phyloP scores from a whole-genome alignment of 768 basidiomycete genomes.

The Boletus eberwhitei region DNA sequence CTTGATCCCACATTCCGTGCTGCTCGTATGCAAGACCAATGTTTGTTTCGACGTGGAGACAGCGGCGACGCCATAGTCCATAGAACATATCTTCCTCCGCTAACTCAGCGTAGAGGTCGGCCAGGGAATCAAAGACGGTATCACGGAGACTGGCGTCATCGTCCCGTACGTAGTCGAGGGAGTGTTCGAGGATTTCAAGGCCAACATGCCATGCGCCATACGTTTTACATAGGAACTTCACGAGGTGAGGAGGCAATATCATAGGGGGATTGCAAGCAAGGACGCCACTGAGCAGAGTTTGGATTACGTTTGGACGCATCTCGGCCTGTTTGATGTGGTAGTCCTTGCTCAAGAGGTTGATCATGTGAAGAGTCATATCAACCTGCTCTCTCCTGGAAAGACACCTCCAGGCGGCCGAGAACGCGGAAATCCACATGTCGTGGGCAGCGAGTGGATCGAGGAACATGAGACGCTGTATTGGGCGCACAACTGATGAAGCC shows the following conservation, averaged over 20 bases:
- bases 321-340: conserved; percentile 89
- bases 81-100: conserved; percentile 97
- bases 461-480: conserved; percentile 80
- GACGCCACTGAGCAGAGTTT: conserved; percentile 82
- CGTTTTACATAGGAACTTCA: conserved; percentile 95
- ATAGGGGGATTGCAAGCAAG: conserved; percentile 85
- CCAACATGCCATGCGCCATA: conserved; percentile 95
- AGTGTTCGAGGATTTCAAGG: conserved; percentile 77
- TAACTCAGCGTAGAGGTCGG: conserved; percentile 93
- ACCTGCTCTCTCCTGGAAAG: conserved; percentile 84
- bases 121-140: conserved; percentile 83
- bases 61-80: conserved; percentile 90
- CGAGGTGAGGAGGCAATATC: conserved; percentile 87
- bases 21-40: conserved; percentile 88
- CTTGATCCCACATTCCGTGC: conserved; percentile 95
- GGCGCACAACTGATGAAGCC: conserved; percentile 56
- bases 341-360: conserved; percentile 87
- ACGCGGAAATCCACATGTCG: conserved; percentile 82
- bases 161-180: conserved; percentile 76
- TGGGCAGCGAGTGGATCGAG: conserved; percentile 76
- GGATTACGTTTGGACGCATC: conserved; percentile 86
- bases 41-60: conserved; percentile 87
- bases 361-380: conserved; percentile 86
- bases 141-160: conserved; percentile 80
- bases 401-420: conserved; percentile 82